Base-by-base conservation (phyloP, 1,284 basidiomycete species). In the Neonothopanus nambi region DNA sequence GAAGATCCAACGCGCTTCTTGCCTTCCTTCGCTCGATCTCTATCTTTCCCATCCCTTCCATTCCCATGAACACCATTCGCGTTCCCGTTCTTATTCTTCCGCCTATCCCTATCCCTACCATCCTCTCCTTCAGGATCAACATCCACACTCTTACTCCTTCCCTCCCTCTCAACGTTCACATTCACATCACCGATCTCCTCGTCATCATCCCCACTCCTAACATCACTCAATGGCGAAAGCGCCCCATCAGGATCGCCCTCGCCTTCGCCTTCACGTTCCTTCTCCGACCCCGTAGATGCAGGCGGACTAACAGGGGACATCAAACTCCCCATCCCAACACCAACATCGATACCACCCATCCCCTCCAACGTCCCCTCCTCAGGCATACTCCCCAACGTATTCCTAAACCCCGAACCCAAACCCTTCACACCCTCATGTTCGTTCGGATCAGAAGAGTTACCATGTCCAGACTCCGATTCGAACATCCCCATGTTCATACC, bases 271-370 rank as follows among this genome's bases (percentile, higher is more conserved):
- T 58, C 59, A 13, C 48, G 54, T 23, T 50, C 58, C 26, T 58
- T 57, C 11, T 62, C 57, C 61, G 7, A 58, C 63, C 53, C 70
- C 68, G 8, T 66, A 65, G 68, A 70, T 68, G 40, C 60, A 65
- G 18, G 66, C 65, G 41, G 67, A 44, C 49, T 61, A 62, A 56
- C 57, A 63, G n/a, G 42, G 57, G 51, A 39, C 9, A n/a, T 36
- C 40, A 44, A 37, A 23, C 21, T 1, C 11, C 45, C 33, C 42
- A 45, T 52, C 30, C 55, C 54, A n/a, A n/a, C n/a, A n/a, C n/a
- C n/a, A n/a, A n/a, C n/a, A n/a, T n/a, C n/a, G n/a, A n/a, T n/a
- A n/a, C n/a, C n/a, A n/a, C n/a, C n/a, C n/a, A n/a, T n/a, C n/a
- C n/a, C n/a, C n/a, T n/a, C n/a, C n/a, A n/a, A n/a, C n/a, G n/a